Conservation (phyloP, 306 rosid species). For the Pterocarpus santalinus region DNA sequence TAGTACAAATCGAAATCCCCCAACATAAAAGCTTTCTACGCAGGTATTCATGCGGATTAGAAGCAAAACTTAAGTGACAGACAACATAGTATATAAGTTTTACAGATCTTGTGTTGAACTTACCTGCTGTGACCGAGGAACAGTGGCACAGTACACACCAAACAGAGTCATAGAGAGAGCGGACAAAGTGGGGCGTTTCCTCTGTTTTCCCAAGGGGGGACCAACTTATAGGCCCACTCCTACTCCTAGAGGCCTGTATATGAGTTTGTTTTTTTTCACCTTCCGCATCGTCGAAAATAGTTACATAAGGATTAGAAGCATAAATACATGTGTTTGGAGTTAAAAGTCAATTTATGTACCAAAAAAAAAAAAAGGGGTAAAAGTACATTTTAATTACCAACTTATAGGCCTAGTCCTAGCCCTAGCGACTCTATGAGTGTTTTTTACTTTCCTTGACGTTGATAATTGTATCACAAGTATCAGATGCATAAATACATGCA, state of each 20-base stretch:
- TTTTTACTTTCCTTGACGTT: not conserved
- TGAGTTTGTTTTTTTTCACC: no score
- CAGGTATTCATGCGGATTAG: not conserved
- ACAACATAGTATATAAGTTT: not conserved
- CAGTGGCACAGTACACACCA: not conserved
- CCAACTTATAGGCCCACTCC: not conserved
- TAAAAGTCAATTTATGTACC: no score
- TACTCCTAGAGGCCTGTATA: no score
- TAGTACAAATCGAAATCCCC: not conserved
- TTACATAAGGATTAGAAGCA: no score
- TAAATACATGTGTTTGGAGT: no score
- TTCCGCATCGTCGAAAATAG: no score
- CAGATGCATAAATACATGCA: not conserved
- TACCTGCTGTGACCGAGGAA: not conserved
- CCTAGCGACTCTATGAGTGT: not conserved
- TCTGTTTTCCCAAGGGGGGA: conserved; percentile 11
- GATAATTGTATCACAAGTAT: not conserved
- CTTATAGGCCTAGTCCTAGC: no score
- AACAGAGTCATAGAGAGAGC: not conserved
- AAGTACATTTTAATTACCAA: no score
- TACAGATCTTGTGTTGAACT: conserved; percentile 31
- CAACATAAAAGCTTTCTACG: not conserved
- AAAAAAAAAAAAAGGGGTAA: no score
- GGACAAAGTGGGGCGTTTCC: not conserved
- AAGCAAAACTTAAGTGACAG: not conserved